Evolutionary conservation across 2,329 filamentous ascomycete genomes (phyloP), one percentile per base, ranked within the genome.

Genomic region (Arthrobotrys sinensis): DNA sequence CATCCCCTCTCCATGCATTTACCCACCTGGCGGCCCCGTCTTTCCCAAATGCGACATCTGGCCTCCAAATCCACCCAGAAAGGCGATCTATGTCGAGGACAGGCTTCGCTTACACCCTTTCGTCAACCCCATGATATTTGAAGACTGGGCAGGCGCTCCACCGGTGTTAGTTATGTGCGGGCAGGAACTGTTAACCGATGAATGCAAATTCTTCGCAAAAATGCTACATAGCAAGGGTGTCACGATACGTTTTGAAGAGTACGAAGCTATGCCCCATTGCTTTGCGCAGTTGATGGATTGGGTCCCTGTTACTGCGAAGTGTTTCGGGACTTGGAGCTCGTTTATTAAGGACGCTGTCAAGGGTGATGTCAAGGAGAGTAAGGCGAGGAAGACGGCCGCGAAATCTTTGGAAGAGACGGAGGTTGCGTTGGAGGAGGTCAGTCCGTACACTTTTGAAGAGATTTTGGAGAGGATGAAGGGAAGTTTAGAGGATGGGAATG

Each of bases 191-290:
- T 86, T 95, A 8, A 86, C 88, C 0, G 91, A 93, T 83, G 92
- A 69, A 32, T 24, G 43, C 68, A 87, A 87, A 80, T 89, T 89
- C 65, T 82, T 93, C 1, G 91, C 90, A 0, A 84, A 85, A 46
- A 86, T 87, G 45, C 85, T 92, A 10, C 85, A 86, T 14, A 80
- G 81, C 6, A 88, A 91, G 53, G 89, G 88, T 4, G 90, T 91
- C 0, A 82, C 82, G 0, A 88, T 94, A 0, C 86, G 89, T 2
- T 91, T 90, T 81, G 89, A 92, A 82, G 89, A 93, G 84, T 96
- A 90, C 82, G 90, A 94, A 83, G 91, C 89, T 2, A 95, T 95
- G 92, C 92, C 93, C 67, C 92, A 94, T 84, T 90, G 89, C 80
- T 95, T 93, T 82, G 89, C 88, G 0, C 81, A 90, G 79, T 80